These are phyloP conservation scores for Funneliformis mosseae DNA, from an alignment of 192 early-diverging fungal species.

Conservation along the genomic window DNA sequence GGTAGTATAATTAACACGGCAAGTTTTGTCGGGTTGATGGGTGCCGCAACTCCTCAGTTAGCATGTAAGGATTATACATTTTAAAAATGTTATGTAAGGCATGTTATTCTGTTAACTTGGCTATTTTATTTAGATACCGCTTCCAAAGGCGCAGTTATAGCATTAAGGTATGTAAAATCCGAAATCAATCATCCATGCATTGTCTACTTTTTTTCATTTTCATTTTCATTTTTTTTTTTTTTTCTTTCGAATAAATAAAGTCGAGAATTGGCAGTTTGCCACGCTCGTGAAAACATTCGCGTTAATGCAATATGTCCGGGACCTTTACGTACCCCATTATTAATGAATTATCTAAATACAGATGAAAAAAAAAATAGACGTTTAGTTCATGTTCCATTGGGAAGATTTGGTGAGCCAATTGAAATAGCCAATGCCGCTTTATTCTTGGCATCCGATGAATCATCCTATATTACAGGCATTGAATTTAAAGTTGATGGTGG, in stretches of 20 bases:
- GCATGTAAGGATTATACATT: conserved; percentile 59
- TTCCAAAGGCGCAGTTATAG: conserved; percentile 83
- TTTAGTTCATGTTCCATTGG: conserved; percentile 80
- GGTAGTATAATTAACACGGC: conserved; percentile 86
- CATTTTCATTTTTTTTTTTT: too few relatives aligned
- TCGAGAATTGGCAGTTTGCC: conserved; percentile 79
- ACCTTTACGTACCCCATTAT: conserved; percentile 72
- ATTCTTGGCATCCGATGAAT: conserved; percentile 84
- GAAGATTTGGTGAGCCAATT: conserved; percentile 84
- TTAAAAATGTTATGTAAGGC: not conserved
- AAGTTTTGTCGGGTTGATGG: conserved; percentile 76
- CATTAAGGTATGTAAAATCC: conserved; percentile 68
- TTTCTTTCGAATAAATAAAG: too few relatives aligned
- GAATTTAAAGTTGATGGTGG: conserved; percentile 86
- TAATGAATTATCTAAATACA: conserved; percentile 85
- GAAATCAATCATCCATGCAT: not conserved
- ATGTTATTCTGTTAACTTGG: not conserved
- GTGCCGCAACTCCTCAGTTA: conserved; percentile 82
- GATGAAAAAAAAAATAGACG: conserved; percentile 82
- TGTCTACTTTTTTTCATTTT: not conserved
- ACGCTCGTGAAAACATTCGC: conserved; percentile 86
- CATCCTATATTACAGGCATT: conserved; percentile 76
- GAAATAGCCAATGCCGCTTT: conserved; percentile 80
- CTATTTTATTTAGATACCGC: conserved; percentile 64
- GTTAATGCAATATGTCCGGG: conserved; percentile 84